Base-by-base conservation (phyloP, 2,329 filamentous ascomycete species). In the Blastomyces emzantsi region DNA sequence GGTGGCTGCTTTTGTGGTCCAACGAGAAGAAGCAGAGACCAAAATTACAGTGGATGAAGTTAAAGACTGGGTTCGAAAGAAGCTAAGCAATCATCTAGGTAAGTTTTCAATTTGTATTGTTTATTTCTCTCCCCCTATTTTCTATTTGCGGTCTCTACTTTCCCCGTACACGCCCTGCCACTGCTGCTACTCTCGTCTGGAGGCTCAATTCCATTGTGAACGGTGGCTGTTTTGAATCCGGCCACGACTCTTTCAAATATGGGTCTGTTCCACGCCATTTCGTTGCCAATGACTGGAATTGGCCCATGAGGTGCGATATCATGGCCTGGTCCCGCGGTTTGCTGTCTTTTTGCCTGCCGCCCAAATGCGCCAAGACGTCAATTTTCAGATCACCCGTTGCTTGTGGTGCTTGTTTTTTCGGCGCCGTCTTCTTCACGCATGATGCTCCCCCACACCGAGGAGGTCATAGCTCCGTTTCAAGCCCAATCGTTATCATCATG, bases 1-100 rank as follows among this genome's bases (percentile, higher is more conserved):
- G 1, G 92, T 97, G 0, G 90, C 86, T 4, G 92, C 90, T 0
- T 97, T 97, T 73, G 80, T 97, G 5, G 82, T 94, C 5, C 75
- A 80, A 63, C 79, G 76, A 66, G 69, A 74, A 41, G 62, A 80
- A 41, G 74, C 70, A 19, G 74, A 73, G 9, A 75, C 77, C 49
- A 71, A 65, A 63, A 70, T 91, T 13, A 82, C 79, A 1, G 80
- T 80, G 59, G 81, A 87, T 0, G 82, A 84, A 41, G 80, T 96
- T 0, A 83, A 85, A 70, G 75, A 77, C 0, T 97, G 90, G 90
- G 91, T 97, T 2, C 78, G 83, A 58, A 78, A 81, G 63, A 84
- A 82, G 60, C 74, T 97, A 66, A 85, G 85, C 67, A 90, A 93
- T 75, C 85, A 97, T 72, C 74, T 87, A 45, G 81, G 83, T 83